Evolutionary conservation across 2,329 filamentous ascomycete species (phyloP).

Genomic region (Reticulascus tulasneorum): DNA sequence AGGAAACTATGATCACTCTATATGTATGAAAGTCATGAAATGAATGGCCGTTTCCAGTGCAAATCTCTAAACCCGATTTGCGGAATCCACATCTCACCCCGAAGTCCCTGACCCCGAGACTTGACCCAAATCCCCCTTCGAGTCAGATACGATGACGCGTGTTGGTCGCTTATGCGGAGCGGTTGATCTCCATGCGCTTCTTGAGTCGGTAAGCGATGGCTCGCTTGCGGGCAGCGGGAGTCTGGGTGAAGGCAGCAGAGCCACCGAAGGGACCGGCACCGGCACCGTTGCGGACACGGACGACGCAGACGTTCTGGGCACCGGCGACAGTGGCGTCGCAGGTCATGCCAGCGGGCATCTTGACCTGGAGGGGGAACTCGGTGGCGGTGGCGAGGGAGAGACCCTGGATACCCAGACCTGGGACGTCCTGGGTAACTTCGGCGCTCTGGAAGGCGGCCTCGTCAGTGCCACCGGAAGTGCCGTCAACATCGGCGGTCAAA

Average conservation of each 20-base stretch:
- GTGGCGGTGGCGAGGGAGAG: conserved; percentile 56
- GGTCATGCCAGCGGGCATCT: conserved; percentile 66
- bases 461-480: conserved; percentile 60
- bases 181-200: conserved; percentile 31
- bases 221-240: conserved; percentile 53
- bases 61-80: conserved; percentile 11
- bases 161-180: conserved; percentile 12
- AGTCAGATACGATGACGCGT: background rate
- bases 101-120: conserved; percentile 9
- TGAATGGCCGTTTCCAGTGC: conserved; percentile 12
- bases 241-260: conserved; percentile 62
- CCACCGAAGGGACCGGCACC: conserved; percentile 64
- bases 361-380: conserved; percentile 61
- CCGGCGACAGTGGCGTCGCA: conserved; percentile 57
- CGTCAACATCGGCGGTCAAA: conserved; percentile 56
- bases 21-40: conserved; percentile 9
- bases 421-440: conserved; percentile 56
- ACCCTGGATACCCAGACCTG: conserved; percentile 51
- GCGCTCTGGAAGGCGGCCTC: conserved; percentile 56
- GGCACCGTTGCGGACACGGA: conserved; percentile 59
- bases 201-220: conserved; percentile 50
- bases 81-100: conserved; percentile 1
- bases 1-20: conserved; percentile 9
- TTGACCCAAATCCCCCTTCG: conserved; percentile 1
- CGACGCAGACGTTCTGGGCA: conserved; percentile 60